These are phyloP conservation scores for Epichloe typhina DNA, from an alignment of 2,329 filamentous ascomycete species.

Conservation along the genomic window DNA sequence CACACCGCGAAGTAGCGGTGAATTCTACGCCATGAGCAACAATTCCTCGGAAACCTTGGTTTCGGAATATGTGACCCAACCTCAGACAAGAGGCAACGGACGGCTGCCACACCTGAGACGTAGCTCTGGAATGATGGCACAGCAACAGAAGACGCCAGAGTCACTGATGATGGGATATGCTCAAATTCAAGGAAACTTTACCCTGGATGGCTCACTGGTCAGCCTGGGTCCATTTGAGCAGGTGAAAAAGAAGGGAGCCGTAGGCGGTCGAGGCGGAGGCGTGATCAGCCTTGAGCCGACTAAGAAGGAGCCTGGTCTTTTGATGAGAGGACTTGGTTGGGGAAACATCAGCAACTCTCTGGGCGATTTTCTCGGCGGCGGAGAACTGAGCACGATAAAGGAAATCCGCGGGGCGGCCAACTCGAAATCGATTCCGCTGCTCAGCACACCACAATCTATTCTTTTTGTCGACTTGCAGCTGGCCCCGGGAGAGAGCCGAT, in stretches of 20 bases:
- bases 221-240: slow-evolving; percentile 86
- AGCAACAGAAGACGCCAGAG: slow-evolving; percentile 47
- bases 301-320: slow-evolving; percentile 65
- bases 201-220: slow-evolving; percentile 78
- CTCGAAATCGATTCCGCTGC: slow-evolving; percentile 73
- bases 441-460: slow-evolving; percentile 93
- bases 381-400: slow-evolving; percentile 83
- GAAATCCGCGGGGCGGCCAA: slow-evolving; percentile 86
- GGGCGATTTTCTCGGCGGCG: slow-evolving; percentile 72
- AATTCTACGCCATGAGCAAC: slow-evolving; percentile 92
- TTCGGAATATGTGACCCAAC: slow-evolving; percentile 67
- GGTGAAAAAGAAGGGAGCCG: slow-evolving; percentile 87
- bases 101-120: slow-evolving; percentile 33
- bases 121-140: slow-evolving; percentile 29
- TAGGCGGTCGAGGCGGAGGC: slow-evolving; percentile 75
- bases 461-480: slow-evolving; percentile 88
- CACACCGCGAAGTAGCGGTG: slow-evolving; percentile 81
- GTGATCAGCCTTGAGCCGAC: slow-evolving; percentile 66
- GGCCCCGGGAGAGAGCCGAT: slow-evolving; percentile 75
- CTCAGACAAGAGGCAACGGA: slow-evolving; percentile 17
- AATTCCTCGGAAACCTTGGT: slow-evolving; percentile 86
- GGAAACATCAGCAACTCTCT: slow-evolving; percentile 77
- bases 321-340: slow-evolving; percentile 81
- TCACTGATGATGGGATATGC: slow-evolving; percentile 96
- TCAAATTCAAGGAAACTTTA: slow-evolving; percentile 85